Evolutionary conservation across 805 yeast genomes (phyloP).

Genomic region (Maudiozyma barnettii): DNA sequence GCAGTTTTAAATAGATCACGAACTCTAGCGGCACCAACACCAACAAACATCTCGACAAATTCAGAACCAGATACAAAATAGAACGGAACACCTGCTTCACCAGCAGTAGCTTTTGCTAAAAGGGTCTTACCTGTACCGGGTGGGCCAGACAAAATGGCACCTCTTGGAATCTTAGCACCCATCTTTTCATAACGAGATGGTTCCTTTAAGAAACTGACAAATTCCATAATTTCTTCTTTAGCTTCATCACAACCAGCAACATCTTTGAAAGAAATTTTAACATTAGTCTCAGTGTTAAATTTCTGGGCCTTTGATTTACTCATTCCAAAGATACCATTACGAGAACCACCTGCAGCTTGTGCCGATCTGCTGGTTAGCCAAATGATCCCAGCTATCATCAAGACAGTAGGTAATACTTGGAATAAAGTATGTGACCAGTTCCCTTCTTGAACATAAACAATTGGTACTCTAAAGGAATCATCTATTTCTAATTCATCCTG

Average conservation of each 20-base stretch:
- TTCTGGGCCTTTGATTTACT: conserved; percentile 87
- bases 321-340: conserved; percentile 78
- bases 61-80: conserved; percentile 94
- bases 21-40: conserved; percentile 97
- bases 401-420: conserved; percentile 79
- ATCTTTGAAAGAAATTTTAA: conserved; percentile 80
- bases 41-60: conserved; percentile 97
- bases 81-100: conserved; percentile 98
- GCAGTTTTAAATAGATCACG: conserved; percentile 92
- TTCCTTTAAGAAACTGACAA: conserved; percentile 83
- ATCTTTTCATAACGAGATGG: conserved; percentile 84
- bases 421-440: conserved; percentile 51
- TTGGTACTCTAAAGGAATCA: conserved; percentile 64
- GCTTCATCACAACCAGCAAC: conserved; percentile 98
- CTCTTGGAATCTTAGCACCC: conserved; percentile 97
- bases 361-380: conserved; percentile 66
- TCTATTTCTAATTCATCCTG: conserved; percentile 62
- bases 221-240: conserved; percentile 95
- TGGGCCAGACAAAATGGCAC: conserved; percentile 94
- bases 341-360: conserved; percentile 37
- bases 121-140: conserved; percentile 99
- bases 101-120: conserved; percentile 96
- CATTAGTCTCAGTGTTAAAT: conserved; percentile 86
- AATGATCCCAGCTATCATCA: conserved; percentile 81
- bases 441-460: conserved; percentile 66